Conservation (phyloP, 1,284 basidiomycete genomes). For the Rhodotorula sp. region DNA sequence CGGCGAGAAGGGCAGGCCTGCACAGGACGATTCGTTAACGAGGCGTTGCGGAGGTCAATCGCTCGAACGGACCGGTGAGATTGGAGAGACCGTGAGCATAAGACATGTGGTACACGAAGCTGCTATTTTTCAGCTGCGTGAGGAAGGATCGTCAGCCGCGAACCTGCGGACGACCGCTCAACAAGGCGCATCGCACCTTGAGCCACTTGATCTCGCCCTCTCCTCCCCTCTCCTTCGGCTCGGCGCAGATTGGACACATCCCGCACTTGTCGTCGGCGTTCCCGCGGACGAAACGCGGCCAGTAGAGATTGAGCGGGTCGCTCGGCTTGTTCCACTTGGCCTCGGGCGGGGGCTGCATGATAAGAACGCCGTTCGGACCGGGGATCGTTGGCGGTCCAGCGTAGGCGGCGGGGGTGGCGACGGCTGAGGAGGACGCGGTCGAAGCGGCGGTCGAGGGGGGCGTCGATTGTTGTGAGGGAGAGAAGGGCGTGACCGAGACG, state of each 20-base stretch:
- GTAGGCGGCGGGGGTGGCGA: background rate
- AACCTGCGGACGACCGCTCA: background rate
- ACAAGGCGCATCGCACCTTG: conserved; percentile 60
- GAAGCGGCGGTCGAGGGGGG: conserved; percentile 8
- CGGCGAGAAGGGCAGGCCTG: conserved; percentile 69
- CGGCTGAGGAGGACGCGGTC: background rate
- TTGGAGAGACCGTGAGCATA: conserved; percentile 57
- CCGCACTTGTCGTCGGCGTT: conserved; percentile 66
- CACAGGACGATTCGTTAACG: conserved; percentile 24
- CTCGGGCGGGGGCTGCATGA: conserved; percentile 27
- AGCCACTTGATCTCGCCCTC: conserved; percentile 65
- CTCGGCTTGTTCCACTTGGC: conserved; percentile 38
- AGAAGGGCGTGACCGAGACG: background rate
- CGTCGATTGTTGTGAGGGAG: background rate
- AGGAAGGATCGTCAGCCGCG: background rate
- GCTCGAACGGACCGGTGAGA: conserved; percentile 53
- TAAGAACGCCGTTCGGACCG: conserved; percentile 10
- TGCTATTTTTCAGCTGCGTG: conserved; percentile 38
- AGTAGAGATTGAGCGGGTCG: conserved; percentile 62
- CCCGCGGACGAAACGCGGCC: conserved; percentile 71
- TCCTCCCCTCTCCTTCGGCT: conserved; percentile 61
- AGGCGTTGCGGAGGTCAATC: background rate
- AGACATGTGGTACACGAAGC: conserved; percentile 65
- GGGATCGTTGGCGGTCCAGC: conserved; percentile 40
- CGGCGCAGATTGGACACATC: conserved; percentile 71